Base-by-base conservation (phyloP, 768 basidiomycete species). In the Leccinellum luteum region DNA sequence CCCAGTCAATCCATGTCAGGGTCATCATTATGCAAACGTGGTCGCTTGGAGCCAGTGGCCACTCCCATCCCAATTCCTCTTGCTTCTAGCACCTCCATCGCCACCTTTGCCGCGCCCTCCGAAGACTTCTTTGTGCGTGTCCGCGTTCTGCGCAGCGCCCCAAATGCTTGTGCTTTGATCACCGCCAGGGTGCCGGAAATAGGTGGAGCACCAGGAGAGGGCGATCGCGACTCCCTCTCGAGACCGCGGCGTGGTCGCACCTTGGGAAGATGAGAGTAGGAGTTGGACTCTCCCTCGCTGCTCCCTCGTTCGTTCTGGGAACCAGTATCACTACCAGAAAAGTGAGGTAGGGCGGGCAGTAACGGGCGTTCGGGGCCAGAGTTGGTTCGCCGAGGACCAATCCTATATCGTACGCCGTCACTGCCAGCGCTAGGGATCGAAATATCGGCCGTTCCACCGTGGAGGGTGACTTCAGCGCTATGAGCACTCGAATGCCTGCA, bases 121-220 rank as follows among this genome's bases (percentile, higher is more conserved):
- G 87, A 81, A 35, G 84, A 75, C 71, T 83, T 86, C 77, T 88
- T 92, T 51, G 83, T 80, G 59, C 87, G 81, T 44, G 86, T 79
- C 57, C 91, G 84, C 54, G 90, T 88, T 71, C 91, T 81, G 52
- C 91, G 86, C 61, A 92, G 76, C 19, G 89, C 89, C 31, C 91
- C 92, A 69, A 93, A 94, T 38, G 92, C 87, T 69, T 93, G 90
- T 44, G 91, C 91, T 75, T 93, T 94, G 75, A 94, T 92, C 56
- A 93, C 90, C 53, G 92, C 91, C 48, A 94, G 82, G 30, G 92
- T 93, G 25, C 89, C 87, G 51, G 87, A 90, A 67, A 91, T 78
- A 27, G 76, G 76, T 57, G 79, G 75, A 53, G 69, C 69, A 43
- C 71, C 69, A 17, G 80, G 79, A 49, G 81, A 80, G 49, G 77